Conservation (phyloP, 169 alveolate species). For the Plasmodium inui region DNA sequence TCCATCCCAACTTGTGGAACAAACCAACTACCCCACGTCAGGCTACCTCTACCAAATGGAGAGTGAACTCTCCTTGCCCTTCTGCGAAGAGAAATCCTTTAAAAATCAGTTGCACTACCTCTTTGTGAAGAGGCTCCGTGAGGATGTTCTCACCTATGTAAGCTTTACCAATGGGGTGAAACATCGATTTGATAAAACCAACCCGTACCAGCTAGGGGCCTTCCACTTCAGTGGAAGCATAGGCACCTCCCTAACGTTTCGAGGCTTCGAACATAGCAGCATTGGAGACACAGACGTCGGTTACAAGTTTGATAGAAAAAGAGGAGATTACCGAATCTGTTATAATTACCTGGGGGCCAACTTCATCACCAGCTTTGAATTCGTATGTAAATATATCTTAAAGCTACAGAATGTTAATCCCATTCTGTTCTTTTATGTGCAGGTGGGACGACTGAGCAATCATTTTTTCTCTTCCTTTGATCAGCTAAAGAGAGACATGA, state of each 20-base stretch:
- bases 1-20: neutral
- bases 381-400: constrained; percentile 39
- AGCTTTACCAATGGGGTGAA: constrained; percentile 65
- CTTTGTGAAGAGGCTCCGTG: constrained; percentile 13
- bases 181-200: constrained; percentile 4
- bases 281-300: constrained; percentile 35
- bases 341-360: constrained; percentile 67
- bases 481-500: constrained; percentile 19
- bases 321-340: constrained; percentile 13
- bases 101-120: constrained; percentile 49
- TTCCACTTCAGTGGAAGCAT: constrained; percentile 74
- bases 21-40: constrained; percentile 30
- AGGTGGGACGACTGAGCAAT: constrained; percentile 44
- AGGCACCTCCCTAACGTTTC: constrained; percentile 46
- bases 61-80: constrained; percentile 61
- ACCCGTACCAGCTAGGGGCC: neutral
- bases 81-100: constrained; percentile 44
- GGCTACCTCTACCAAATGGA: constrained; percentile 62
- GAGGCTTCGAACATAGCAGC: constrained; percentile 58
- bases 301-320: constrained; percentile 19
- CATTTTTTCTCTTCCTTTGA: constrained; percentile 16
- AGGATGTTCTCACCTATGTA: constrained; percentile 21
- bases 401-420: constrained; percentile 52
- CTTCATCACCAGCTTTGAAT: constrained; percentile 53
- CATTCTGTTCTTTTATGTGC: constrained; percentile 43